Evolutionary conservation across 164 flowering plant genomes (phyloP).

Genomic region (Echeveria elegans): DNA sequence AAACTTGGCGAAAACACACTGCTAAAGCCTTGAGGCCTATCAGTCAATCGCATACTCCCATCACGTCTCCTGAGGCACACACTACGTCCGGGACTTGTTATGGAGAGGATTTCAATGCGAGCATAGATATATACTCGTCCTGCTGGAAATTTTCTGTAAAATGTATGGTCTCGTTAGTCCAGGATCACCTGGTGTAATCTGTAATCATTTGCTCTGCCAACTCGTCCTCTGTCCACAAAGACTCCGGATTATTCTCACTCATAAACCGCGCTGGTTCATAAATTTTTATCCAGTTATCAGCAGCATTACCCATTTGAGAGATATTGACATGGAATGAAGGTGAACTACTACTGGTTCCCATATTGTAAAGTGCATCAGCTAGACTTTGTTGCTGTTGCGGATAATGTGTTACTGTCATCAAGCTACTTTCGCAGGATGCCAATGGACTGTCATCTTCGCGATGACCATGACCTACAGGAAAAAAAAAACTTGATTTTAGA

Average conservation of each 20-base stretch:
- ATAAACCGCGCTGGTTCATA: too few species aligned
- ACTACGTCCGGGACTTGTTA: not conserved
- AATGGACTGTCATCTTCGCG: not conserved
- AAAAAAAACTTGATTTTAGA: not conserved
- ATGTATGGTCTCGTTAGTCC: too few species aligned
- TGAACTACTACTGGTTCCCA: not conserved
- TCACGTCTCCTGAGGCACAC: not conserved
- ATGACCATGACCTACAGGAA: not conserved
- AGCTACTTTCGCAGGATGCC: not conserved
- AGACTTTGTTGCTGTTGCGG: not conserved
- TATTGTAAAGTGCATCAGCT: not conserved
- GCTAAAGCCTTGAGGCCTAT: too few species aligned
- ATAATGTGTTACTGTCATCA: not conserved
- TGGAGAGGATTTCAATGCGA: not conserved
- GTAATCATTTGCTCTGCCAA: not conserved
- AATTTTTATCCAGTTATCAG: not conserved
- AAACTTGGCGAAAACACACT: too few species aligned
- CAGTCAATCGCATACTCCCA: too few species aligned
- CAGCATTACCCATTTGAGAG: too few species aligned
- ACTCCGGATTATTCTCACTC: too few species aligned
- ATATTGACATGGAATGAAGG: not conserved
- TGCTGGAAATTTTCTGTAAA: too few species aligned
- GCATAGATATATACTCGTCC: not conserved
- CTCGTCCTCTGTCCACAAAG: not conserved
- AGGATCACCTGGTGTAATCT: not conserved